Evolutionary conservation across 768 basidiomycete genomes (phyloP).

Genomic region (Termitomyces sp.): DNA sequence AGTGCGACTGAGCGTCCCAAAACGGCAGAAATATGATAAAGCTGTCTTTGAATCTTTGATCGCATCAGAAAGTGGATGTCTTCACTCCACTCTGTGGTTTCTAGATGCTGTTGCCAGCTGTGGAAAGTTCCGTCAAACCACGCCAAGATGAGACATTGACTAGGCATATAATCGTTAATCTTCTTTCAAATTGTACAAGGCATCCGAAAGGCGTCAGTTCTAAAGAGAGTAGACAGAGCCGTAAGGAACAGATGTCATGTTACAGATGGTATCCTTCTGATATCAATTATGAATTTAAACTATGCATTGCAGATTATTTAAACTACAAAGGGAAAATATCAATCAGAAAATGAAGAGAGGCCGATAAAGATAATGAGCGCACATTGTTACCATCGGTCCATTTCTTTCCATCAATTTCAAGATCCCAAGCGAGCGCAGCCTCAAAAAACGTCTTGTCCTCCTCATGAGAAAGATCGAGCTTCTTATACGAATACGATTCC

Average conservation of each 20-base stretch:
- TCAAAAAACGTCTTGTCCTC: conserved; percentile 88
- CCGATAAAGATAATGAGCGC: conserved; percentile 23
- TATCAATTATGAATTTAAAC: background rate
- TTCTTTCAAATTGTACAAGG: background rate
- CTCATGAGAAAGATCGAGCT: conserved; percentile 65
- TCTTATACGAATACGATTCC: conserved; percentile 81
- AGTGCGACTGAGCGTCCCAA: background rate
- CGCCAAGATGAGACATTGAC: background rate
- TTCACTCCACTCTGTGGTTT: background rate
- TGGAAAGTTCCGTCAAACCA: background rate
- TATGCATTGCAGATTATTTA: background rate
- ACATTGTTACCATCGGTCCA: conserved; percentile 78
- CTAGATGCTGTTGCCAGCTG: background rate
- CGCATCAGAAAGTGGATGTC: background rate
- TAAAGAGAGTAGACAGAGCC: background rate
- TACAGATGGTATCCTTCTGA: background rate
- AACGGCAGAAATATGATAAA: background rate
- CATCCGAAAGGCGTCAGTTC: too few relatives aligned
- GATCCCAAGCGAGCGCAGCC: conserved; percentile 90
- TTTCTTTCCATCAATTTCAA: conserved; percentile 71
- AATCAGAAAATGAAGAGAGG: background rate
- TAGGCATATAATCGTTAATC: background rate
- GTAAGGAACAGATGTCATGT: background rate
- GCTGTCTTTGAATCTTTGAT: background rate
- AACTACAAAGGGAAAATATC: background rate